Evolutionary conservation across 805 yeast genomes (phyloP).

Genomic region (Wickerhamiella cacticola): DNA sequence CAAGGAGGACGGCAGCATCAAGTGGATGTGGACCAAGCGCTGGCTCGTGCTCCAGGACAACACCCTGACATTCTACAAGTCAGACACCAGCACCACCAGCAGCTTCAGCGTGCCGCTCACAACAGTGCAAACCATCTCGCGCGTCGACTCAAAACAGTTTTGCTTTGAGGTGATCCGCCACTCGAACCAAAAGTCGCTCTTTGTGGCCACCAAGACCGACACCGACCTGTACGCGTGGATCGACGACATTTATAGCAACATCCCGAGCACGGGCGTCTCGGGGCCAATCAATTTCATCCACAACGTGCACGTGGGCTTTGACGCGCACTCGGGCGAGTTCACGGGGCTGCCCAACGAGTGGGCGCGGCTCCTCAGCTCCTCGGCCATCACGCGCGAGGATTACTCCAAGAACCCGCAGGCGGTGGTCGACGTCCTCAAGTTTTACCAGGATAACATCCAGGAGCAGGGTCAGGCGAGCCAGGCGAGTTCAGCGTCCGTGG

Average conservation of each 20-base stretch:
- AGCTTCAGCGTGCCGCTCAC: conserved; percentile 39
- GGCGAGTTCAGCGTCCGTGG: not conserved
- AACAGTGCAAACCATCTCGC: conserved; percentile 50
- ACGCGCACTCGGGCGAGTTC: conserved; percentile 69
- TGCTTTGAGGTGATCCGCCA: conserved; percentile 59
- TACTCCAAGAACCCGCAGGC: conserved; percentile 90
- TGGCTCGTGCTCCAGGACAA: conserved; percentile 68
- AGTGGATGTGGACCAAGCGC: conserved; percentile 87
- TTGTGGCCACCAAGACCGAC: conserved; percentile 63
- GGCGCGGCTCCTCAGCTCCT: conserved; percentile 69
- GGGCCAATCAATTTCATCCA: conserved; percentile 92
- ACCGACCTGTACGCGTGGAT: conserved; percentile 81
- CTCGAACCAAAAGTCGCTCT: conserved; percentile 44
- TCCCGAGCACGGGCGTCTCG: conserved; percentile 48
- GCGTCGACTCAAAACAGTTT: conserved; percentile 60
- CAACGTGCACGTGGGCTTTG: conserved; percentile 89
- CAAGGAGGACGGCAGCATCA: conserved; percentile 75
- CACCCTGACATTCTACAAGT: conserved; percentile 60
- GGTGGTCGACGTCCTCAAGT: conserved; percentile 79
- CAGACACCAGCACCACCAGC: conserved; percentile 34
- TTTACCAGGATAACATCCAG: conserved; percentile 37
- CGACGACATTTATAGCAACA: conserved; percentile 52
- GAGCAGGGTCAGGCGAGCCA: conserved; percentile 13
- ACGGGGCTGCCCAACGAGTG: conserved; percentile 90
- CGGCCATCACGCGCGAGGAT: conserved; percentile 80